Base-by-base conservation (phyloP, 176 grass and related monocot species). In the Bolboschoenus planiculmis region DNA sequence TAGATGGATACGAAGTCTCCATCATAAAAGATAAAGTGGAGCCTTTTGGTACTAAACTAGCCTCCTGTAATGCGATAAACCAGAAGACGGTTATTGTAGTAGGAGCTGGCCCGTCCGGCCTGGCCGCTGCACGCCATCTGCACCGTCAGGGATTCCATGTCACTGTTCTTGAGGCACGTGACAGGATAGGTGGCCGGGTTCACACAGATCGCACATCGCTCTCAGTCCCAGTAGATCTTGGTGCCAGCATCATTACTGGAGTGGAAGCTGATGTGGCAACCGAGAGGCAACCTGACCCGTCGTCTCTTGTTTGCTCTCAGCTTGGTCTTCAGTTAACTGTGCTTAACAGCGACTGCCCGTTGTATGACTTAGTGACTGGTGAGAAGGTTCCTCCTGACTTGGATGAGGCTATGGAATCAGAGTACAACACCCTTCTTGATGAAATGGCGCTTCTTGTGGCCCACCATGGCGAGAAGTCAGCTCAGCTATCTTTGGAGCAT, bases 201-300 rank as follows among this genome's bases (percentile, higher is more conserved):
- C 87, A 89, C 78, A 99, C 96, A 84, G 96, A 99, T 85, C 82
- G 71, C 21, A 71, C 79, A 37, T 99, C 96, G 21, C 96, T 99
- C 77, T 99, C 96, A 77, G 92, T 99, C 81, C 96, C 96, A 70
- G 93, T 99, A 2, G 96, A 99, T 99, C 86, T 99, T 85, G 96
- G 96, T 93, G 96, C 96, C 83, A 99, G 96, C 83, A 99, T 99
- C 84, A 99, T 99, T 71, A 99, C 96, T 11, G 96, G 96, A 78
- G 86, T 99, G 39, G 91, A 99, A 77, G 96, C 92, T 87, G 96
- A 99, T 87, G 84, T 99, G 79, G 91, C 91, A 76, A 93, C 96
- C 66, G 96, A 99, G 87, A 90, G 96, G 91, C 90, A 88, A 71
- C 86, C 96, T 36, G 96, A 99, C 77, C 96, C 96, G 26, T 99